Evolutionary conservation across 2,329 filamentous ascomycete genomes (phyloP).

Genomic region (Fusarium graminum): DNA sequence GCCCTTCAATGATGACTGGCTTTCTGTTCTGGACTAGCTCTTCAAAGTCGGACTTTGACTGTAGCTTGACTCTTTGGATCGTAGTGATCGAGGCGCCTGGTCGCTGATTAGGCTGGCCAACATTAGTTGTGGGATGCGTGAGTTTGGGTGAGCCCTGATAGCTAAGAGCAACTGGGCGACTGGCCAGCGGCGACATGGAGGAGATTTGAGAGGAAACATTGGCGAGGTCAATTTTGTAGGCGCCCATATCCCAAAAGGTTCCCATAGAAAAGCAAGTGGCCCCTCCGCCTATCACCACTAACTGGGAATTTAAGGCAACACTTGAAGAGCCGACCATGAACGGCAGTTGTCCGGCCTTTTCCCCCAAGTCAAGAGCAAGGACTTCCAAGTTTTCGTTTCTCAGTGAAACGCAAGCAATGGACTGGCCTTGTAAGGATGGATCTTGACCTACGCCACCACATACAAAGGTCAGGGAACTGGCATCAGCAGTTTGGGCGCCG

Average conservation of each 20-base stretch:
- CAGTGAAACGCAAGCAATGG: constrained; percentile 40
- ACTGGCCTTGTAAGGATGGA: constrained; percentile 49
- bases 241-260: constrained; percentile 80
- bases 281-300: constrained; percentile 81
- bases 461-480: constrained; percentile 43
- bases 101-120: not conserved
- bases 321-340: constrained; percentile 78
- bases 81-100: constrained; percentile 42
- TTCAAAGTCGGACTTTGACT: constrained; percentile 69
- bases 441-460: constrained; percentile 54
- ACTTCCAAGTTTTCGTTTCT: constrained; percentile 48
- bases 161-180: constrained; percentile 19
- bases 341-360: constrained; percentile 57
- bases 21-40: constrained; percentile 67
- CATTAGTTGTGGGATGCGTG: constrained; percentile 29
- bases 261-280: constrained; percentile 94
- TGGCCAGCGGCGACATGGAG: not conserved
- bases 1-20: constrained; percentile 71
- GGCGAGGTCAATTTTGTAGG: constrained; percentile 58
- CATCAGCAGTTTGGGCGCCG: constrained; percentile 49
- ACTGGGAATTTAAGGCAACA: constrained; percentile 60
- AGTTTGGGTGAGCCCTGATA: constrained; percentile 50
- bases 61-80: constrained; percentile 67
- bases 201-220: constrained; percentile 4
- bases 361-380: constrained; percentile 13